Conservation (phyloP, 768 basidiomycete species). For the Lactarius deliciosus region DNA sequence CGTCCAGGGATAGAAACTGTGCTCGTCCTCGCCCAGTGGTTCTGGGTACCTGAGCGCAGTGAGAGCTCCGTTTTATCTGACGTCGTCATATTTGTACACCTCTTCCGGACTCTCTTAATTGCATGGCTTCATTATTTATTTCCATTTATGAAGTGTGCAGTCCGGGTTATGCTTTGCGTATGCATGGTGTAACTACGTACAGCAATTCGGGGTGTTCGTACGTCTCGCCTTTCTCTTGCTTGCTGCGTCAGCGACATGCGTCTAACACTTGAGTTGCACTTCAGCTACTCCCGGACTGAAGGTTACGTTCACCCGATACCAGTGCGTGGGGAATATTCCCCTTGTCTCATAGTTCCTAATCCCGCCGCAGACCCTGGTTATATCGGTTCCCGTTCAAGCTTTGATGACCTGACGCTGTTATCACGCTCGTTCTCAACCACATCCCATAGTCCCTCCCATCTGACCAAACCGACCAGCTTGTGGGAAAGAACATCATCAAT, state of each 20-base stretch:
- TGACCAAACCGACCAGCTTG: conserved; percentile 3
- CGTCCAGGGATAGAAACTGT: conserved; percentile 2
- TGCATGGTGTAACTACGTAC: conserved; percentile 2
- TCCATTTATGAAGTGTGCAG: neutral
- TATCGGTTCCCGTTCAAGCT: conserved; percentile 11
- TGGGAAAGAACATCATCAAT: conserved; percentile 16
- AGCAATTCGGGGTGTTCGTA: neutral
- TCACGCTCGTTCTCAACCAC: conserved; percentile 4
- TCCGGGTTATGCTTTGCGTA: conserved; percentile 8
- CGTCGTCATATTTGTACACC: conserved; percentile 8
- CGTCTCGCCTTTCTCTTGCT: neutral
- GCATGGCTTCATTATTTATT: neutral
- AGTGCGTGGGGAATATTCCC: neutral
- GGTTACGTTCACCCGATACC: neutral
- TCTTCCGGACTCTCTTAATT: neutral
- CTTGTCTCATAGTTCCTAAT: neutral
- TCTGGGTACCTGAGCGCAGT: neutral
- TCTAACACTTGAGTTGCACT: neutral
- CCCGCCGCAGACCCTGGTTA: neutral
- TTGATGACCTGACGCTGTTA: conserved; percentile 19
- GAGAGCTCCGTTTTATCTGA: neutral
- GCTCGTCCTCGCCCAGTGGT: conserved; percentile 7
- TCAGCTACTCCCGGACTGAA: neutral
- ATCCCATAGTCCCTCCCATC: neutral
- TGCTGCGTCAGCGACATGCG: neutral